These are phyloP conservation scores for Exophiala alcalophila DNA, from an alignment of 2,329 filamentous ascomycete genomes.

Conservation along the genomic window DNA sequence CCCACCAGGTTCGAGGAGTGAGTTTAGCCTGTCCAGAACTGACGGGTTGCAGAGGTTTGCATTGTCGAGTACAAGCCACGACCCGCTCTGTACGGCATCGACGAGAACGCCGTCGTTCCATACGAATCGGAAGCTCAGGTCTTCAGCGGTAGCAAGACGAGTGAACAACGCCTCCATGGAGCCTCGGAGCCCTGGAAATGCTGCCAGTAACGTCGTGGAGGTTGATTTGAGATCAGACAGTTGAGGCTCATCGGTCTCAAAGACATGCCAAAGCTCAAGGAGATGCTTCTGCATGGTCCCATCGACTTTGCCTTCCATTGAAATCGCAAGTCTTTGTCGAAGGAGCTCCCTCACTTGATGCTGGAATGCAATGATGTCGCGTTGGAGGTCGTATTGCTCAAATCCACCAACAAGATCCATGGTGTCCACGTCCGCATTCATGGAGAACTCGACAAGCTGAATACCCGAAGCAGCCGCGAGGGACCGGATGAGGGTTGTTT, in stretches of 20 bases:
- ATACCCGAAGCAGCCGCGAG: conserved; percentile 77
- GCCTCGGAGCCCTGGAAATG: conserved; percentile 7
- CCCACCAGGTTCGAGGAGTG: conserved; percentile 85
- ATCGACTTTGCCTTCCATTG: not conserved
- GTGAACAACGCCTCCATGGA: conserved; percentile 2
- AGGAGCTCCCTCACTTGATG: conserved; percentile 54
- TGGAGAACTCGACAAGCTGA: conserved; percentile 73
- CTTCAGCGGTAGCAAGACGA: not conserved
- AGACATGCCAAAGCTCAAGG: conserved; percentile 8
- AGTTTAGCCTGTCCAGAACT: conserved; percentile 91
- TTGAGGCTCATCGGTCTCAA: conserved; percentile 4
- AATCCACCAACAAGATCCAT: conserved; percentile 97
- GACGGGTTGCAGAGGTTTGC: conserved; percentile 95
- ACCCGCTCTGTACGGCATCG: conserved; percentile 76
- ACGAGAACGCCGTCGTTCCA: conserved; percentile 95
- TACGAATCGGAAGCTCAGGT: conserved; percentile 58
- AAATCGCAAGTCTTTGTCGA: conserved; percentile 37
- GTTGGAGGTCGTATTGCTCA: conserved; percentile 82
- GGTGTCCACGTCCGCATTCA: conserved; percentile 93
- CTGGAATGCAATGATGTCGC: conserved; percentile 64
- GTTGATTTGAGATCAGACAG: conserved; percentile 1
- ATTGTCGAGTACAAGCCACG: conserved; percentile 95
- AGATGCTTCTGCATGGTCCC: not conserved
- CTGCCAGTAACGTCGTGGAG: not conserved
- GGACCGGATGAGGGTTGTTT: conserved; percentile 75